Percentiles rank a stretch among this genome's conserved stretches.
Evolutionary conservation across 345 rosid genomes (phyloP).

Genomic region (Euphorbia tirucalli): DNA sequence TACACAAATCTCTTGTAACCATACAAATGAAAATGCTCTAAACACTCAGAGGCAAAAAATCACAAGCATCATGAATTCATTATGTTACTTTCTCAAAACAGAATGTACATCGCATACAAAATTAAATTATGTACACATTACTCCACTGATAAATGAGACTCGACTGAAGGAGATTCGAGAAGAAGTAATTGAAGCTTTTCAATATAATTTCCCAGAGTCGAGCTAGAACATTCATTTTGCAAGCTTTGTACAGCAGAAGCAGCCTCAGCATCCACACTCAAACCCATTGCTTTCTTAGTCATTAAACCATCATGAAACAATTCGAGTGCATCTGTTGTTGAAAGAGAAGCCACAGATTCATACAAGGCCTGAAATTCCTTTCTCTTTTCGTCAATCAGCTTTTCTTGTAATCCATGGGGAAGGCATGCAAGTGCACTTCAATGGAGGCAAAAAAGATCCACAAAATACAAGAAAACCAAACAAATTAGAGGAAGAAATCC

Average conservation of each 20-base stretch:
- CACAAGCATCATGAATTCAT: too few relatives aligned
- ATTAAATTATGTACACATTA: neutral
- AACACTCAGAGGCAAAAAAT: too few relatives aligned
- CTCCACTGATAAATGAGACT: constrained; percentile 25
- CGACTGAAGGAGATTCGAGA: constrained; percentile 41
- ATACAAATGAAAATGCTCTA: neutral
- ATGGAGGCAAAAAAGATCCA: neutral
- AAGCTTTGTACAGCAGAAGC: constrained; percentile 15
- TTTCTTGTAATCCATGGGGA: constrained; percentile 52
- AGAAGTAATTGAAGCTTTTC: constrained; percentile 56
- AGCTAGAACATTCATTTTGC: constrained; percentile 24
- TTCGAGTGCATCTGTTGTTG: constrained; percentile 54
- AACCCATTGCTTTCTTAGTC: constrained; percentile 32
- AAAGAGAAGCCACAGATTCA: constrained; percentile 43
- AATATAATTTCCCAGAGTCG: constrained; percentile 35
- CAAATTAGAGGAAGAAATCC: neutral
- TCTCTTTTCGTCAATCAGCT: constrained; percentile 44
- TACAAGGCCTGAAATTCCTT: constrained; percentile 39
- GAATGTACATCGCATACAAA: neutral
- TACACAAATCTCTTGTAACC: neutral
- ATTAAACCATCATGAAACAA: constrained; percentile 39
- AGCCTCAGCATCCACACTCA: constrained; percentile 24
- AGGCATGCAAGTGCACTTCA: constrained; percentile 61
- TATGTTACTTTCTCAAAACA: neutral
- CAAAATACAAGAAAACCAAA: constrained; percentile 7